Conservation (phyloP, 2,329 filamentous ascomycete genomes). For the Trichoderma arundinaceum region DNA sequence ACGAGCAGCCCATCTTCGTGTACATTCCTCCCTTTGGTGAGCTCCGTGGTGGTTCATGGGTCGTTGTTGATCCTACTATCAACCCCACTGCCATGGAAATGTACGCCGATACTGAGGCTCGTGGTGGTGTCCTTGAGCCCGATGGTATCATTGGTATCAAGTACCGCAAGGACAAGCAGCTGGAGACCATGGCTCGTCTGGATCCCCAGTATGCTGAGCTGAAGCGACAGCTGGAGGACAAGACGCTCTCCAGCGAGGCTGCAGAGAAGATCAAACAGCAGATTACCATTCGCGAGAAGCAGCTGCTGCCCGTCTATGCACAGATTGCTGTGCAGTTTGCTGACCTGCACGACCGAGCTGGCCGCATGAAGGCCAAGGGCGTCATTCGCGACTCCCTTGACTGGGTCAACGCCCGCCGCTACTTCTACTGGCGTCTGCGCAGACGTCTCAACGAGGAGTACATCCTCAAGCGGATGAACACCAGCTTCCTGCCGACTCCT, state of each 20-base stretch:
- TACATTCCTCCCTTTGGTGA: conserved; percentile 98
- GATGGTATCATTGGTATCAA: conserved; percentile 99
- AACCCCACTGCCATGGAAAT: conserved; percentile 98
- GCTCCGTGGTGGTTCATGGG: conserved; percentile 98
- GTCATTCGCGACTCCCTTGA: conserved; percentile 82
- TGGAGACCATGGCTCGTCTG: conserved; percentile 95
- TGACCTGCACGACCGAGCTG: conserved; percentile 94
- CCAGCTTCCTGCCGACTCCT: conserved; percentile 45
- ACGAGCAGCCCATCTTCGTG: conserved; percentile 97
- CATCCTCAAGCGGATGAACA: conserved; percentile 85
- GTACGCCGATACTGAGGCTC: conserved; percentile 95
- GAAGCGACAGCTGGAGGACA: conserved; percentile 73
- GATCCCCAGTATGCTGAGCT: conserved; percentile 83
- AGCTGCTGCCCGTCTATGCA: conserved; percentile 87
- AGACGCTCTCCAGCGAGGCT: conserved; percentile 72
- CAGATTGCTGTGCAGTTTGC: conserved; percentile 98
- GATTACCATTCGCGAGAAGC: conserved; percentile 84
- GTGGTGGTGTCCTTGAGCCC: conserved; percentile 95
- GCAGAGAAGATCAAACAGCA: conserved; percentile 79
- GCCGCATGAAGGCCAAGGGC: conserved; percentile 98
- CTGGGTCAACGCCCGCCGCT: conserved; percentile 89
- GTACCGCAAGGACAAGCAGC: conserved; percentile 95
- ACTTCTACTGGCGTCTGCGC: conserved; percentile 99
- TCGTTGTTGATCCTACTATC: conserved; percentile 98
- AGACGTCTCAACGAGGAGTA: conserved; percentile 97